Evolutionary conservation across 2,329 filamentous ascomycete species (phyloP), one percentile per base, ranked within the genome.

Genomic region (Boeremia exigua): DNA sequence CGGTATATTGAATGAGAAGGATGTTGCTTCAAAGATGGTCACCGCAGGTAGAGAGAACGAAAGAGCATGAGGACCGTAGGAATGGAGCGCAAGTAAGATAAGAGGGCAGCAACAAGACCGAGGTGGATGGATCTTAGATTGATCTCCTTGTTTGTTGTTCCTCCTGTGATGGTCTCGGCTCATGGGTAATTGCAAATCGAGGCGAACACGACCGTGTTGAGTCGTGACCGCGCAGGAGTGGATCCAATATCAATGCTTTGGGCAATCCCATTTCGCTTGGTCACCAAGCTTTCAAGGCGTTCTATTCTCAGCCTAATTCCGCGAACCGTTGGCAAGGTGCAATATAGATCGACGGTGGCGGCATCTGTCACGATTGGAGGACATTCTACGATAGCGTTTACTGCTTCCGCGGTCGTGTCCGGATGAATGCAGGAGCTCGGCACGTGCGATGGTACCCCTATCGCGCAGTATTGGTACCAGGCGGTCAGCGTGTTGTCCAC

Each of bases 231-330:
- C 42, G 30, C 51, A 38, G 54, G 29, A 45, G 37, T 59, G 43
- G 54, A 54, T 60, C 51, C 54, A 62, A 56, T 52, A 56, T 56
- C 47, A 48, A 34, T 56, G 53, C 53, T 38, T 46, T 56, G 29
- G 47, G 38, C 43, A 56, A 46, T 53, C 57, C 53, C 48, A 59
- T 63, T 46, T 63, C 61, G 63, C 56, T 59, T 55, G 23, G 34
- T 30, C 47, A 50, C 33, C 43, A 61, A 56, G 47, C 51, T 54
- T 62, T 55, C 48, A 30, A 46, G 50, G 50, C 53, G 47, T 47
- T 51, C 53, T 56, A 56, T 56, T 51, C 61, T 54, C 60, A 61
- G 54, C 48, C 59, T 57, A 53, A 66, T 57, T 43, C 47, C 52
- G 58, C 54, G 55, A 60, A 57, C 42, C 42, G 55, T 48, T 51